A percentile compares a stretch with the other conserved stretches of the same genome.
These are phyloP conservation scores for Podila horticola DNA, from an alignment of 192 early-diverging fungal species.

Conservation along the genomic window DNA sequence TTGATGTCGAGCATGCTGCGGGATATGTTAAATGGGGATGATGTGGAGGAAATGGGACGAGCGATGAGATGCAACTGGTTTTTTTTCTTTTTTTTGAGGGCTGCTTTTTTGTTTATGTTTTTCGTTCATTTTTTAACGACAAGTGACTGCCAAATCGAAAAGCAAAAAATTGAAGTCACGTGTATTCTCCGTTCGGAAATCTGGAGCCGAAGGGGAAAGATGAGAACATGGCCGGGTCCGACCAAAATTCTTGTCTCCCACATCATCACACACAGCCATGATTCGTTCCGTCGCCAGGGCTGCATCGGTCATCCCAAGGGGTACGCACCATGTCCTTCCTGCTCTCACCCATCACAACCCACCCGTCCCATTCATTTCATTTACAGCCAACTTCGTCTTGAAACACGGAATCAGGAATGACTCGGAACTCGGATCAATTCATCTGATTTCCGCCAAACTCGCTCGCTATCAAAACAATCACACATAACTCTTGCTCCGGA, in stretches of 20 bases:
- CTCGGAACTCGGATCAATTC: slow-evolving; percentile 5
- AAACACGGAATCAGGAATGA: background rate
- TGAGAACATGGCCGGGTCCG: background rate
- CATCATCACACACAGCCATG: slow-evolving; percentile 15
- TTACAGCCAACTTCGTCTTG: background rate
- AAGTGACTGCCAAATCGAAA: too few relatives aligned
- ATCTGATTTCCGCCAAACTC: slow-evolving; percentile 5
- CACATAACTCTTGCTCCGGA: too few relatives aligned
- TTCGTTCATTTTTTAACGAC: too few relatives aligned
- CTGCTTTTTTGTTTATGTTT: background rate
- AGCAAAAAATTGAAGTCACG: background rate
- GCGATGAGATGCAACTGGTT: background rate
- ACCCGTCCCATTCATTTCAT: background rate
- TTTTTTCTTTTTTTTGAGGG: slow-evolving; percentile 1
- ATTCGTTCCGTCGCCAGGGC: slow-evolving; percentile 49
- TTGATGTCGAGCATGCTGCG: slow-evolving; percentile 27
- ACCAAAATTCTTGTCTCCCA: slow-evolving; percentile 13
- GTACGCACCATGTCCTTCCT: slow-evolving; percentile 20
- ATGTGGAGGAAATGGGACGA: slow-evolving; percentile 10
- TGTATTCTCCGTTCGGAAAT: background rate
- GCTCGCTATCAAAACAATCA: background rate
- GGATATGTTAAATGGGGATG: slow-evolving; percentile 6
- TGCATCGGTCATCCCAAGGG: slow-evolving; percentile 48
- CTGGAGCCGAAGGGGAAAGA: background rate
- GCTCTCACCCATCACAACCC: background rate